A percentile compares a stretch with the other conserved stretches of the same genome.
Conservation (phyloP, 768 basidiomycete species). For the Pleurotus tuoliensis region DNA sequence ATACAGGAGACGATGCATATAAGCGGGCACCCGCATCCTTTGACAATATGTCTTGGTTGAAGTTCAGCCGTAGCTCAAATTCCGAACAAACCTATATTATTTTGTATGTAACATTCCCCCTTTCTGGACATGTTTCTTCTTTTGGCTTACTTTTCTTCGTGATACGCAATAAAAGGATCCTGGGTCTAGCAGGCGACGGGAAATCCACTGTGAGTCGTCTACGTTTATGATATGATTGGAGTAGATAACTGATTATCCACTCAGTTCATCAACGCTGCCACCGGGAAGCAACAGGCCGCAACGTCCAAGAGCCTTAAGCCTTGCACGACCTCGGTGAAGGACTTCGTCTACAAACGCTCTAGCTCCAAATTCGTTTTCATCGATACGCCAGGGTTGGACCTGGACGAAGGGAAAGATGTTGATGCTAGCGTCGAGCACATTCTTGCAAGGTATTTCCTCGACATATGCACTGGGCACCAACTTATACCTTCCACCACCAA, state of each 20-base stretch:
- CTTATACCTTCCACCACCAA: background rate
- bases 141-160: background rate
- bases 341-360: background rate
- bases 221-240: background rate
- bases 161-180: background rate
- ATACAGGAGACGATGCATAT: too few species aligned
- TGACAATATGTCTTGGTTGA: too few species aligned
- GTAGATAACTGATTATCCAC: background rate
- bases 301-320: background rate
- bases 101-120: background rate
- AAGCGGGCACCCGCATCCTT: too few species aligned
- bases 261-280: slow-evolving; percentile 1
- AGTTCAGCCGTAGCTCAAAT: too few species aligned
- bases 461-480: background rate
- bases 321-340: background rate
- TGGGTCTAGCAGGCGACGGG: background rate
- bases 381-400: slow-evolving; percentile 1
- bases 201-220: background rate
- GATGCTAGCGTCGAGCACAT: background rate
- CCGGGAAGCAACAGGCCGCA: background rate
- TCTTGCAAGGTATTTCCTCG: background rate
- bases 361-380: background rate
- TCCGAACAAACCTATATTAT: too few species aligned
- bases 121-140: background rate
- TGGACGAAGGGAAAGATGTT: background rate